Conservation (phyloP, 768 basidiomycete species). For the Calocybe gangraenosa region DNA sequence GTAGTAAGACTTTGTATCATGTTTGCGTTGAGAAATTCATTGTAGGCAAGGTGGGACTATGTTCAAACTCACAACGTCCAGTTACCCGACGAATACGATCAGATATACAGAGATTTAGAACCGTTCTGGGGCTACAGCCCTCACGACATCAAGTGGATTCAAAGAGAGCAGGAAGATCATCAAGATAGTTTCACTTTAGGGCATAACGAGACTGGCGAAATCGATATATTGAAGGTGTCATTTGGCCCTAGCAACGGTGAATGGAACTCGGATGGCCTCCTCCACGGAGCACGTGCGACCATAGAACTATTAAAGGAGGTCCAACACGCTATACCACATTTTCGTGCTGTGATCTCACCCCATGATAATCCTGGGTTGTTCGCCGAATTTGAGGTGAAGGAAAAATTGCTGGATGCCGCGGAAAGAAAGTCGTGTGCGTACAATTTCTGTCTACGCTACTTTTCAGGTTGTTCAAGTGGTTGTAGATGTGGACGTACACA, state of each 20-base stretch:
- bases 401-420: constrained; percentile 14
- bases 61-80: constrained; percentile 39
- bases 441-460: not conserved
- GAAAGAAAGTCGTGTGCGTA: constrained; percentile 12
- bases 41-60: constrained; percentile 39
- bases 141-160: constrained; percentile 23
- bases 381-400: constrained; percentile 16
- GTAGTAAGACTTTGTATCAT: constrained; percentile 24
- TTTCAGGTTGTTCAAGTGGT: not conserved
- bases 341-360: constrained; percentile 32
- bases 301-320: constrained; percentile 26
- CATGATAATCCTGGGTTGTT: constrained; percentile 28
- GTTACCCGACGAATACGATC: constrained; percentile 53
- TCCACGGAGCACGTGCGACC: constrained; percentile 16
- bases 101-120: constrained; percentile 37
- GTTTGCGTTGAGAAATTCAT: not conserved
- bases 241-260: constrained; percentile 10
- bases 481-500: constrained; percentile 15
- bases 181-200: constrained; percentile 32
- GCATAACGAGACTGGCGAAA: constrained; percentile 19
- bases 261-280: constrained; percentile 14
- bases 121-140: constrained; percentile 41
- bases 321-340: constrained; percentile 28
- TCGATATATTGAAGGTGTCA: constrained; percentile 13
- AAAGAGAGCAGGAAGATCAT: constrained; percentile 23